phyloP scores from a whole-genome alignment of 768 basidiomycete genomes.

The Suillus plorans region DNA sequence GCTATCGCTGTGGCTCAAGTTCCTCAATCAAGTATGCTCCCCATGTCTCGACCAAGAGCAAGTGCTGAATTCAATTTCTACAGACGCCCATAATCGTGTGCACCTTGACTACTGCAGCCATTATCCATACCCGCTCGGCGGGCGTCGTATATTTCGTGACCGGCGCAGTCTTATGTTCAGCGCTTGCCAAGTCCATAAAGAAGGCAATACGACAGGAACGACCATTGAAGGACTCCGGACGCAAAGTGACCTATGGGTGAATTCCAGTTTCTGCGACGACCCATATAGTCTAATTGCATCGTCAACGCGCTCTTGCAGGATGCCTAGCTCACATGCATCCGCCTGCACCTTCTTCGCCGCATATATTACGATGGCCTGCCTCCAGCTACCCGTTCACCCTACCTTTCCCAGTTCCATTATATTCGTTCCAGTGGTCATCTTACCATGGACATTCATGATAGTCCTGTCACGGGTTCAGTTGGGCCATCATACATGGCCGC shows the following conservation, averaged over 20 bases:
- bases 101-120: constrained; percentile 42
- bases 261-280: constrained; percentile 13
- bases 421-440: constrained; percentile 44
- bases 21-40: constrained; percentile 31
- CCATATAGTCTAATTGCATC: background rate
- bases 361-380: constrained; percentile 57
- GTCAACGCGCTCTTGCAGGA: constrained; percentile 41
- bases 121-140: constrained; percentile 63
- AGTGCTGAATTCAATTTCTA: background rate
- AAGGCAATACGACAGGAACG: constrained; percentile 62
- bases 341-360: constrained; percentile 62
- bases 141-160: constrained; percentile 59
- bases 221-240: constrained; percentile 40
- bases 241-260: constrained; percentile 69
- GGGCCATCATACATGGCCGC: constrained; percentile 72
- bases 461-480: constrained; percentile 70
- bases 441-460: constrained; percentile 57
- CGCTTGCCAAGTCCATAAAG: constrained; percentile 65
- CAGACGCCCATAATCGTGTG: constrained; percentile 66
- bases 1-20: constrained; percentile 24
- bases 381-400: constrained; percentile 58
- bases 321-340: constrained; percentile 84
- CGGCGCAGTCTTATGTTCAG: constrained; percentile 55
- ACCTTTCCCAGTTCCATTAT: constrained; percentile 40
- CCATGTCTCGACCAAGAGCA: background rate